phyloP scores from a whole-genome alignment of 495 filamentous ascomycete species.

The Extremus antarcticus region DNA sequence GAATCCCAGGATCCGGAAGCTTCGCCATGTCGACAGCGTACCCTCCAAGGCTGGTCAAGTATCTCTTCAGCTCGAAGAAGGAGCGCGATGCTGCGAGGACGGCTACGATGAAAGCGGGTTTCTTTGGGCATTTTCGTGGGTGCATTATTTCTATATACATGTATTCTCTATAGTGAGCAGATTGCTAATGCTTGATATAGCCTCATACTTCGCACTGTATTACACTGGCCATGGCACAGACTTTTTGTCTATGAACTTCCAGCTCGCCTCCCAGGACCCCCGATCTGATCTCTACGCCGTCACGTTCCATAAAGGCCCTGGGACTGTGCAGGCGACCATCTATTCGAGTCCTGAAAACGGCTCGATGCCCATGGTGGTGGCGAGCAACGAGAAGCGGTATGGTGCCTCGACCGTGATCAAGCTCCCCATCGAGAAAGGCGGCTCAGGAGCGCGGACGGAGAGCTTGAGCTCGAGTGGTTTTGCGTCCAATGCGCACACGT shows the following conservation, averaged over 20 bases:
- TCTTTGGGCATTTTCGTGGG: not conserved
- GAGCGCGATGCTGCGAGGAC: not conserved
- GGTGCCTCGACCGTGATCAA: not conserved
- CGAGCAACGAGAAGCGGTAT: not conserved
- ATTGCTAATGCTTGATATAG: no score
- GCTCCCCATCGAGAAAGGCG: not conserved
- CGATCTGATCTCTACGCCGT: not conserved
- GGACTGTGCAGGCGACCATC: not conserved
- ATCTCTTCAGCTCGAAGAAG: not conserved
- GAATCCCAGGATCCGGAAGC: not conserved
- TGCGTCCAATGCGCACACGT: not conserved
- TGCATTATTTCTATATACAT: not conserved
- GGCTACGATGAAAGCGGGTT: not conserved
- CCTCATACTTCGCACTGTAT: not conserved
- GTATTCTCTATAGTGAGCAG: not conserved
- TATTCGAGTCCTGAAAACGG: not conserved
- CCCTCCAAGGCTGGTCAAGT: not conserved
- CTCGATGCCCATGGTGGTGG: not conserved
- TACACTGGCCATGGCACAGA: not conserved
- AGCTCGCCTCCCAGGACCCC: not conserved
- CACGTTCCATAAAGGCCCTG: not conserved
- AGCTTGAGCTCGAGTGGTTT: not conserved
- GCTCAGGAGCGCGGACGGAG: not conserved
- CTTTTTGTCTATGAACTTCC: not conserved
- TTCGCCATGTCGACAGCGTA: not conserved